These are phyloP conservation scores for Aspergillus ellipticus DNA, from an alignment of 495 filamentous ascomycete genomes.

Conservation along the genomic window DNA sequence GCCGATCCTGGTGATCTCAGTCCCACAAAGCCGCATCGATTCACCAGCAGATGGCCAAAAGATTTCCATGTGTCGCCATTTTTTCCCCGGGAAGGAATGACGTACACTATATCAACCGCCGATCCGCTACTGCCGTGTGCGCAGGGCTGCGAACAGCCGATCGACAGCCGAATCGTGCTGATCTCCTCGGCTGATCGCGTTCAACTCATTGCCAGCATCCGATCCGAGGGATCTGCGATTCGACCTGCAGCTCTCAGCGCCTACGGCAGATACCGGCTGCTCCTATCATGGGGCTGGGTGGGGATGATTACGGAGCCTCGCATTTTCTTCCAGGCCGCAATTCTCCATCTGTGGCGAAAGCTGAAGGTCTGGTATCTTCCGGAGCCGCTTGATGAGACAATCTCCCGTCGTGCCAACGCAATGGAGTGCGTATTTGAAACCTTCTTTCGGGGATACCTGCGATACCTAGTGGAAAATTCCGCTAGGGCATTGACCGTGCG, in stretches of 20 bases:
- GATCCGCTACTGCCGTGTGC: neutral
- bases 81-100: neutral
- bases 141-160: neutral
- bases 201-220: constrained; percentile 6
- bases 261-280: neutral
- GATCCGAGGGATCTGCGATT: neutral
- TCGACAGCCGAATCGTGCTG: constrained; percentile 3
- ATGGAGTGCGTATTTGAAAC: neutral
- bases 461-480: neutral
- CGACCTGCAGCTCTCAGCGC: neutral
- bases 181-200: neutral
- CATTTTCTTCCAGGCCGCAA: constrained; percentile 1
- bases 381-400: neutral
- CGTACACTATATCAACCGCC: neutral
- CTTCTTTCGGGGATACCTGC: constrained; percentile 4
- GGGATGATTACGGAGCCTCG: constrained; percentile 3
- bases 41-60: constrained; percentile 1
- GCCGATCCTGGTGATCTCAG: neutral
- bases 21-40: neutral
- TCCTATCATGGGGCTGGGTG: neutral
- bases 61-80: constrained; percentile 8
- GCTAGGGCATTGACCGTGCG: neutral
- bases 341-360: neutral
- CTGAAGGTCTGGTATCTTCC: constrained; percentile 1
- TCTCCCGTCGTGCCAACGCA: neutral